Base-by-base conservation (phyloP, 225 moss, liverwort and hornwort species). In the Marchantia polymorpha region DNA sequence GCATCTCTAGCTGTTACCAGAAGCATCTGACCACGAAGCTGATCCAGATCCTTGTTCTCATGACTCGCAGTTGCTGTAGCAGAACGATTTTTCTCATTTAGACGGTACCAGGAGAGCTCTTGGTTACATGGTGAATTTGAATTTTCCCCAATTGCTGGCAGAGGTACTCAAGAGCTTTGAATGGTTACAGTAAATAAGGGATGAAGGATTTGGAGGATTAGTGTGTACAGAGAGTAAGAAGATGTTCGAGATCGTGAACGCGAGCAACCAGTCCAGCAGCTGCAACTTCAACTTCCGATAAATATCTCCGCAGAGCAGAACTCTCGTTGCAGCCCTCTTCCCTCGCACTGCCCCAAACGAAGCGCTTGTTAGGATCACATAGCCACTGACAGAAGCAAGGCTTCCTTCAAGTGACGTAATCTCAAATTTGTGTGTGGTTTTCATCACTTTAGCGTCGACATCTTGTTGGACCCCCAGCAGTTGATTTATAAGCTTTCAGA, bases 231-330 rank as follows among this genome's bases (percentile, higher is more conserved):
- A 94, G 82, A 49, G 92, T 87, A 56, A 94, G 88, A 72, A 92
- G 83, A 76, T 92, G 91, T 78, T 94, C 94, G 23, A 94, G 88
- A 63, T 94, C 94, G 77, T 92, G 92, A 63, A 92, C 89, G 60
- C 91, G 92, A 55, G 91, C 89, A 68, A 92, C 88, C 39, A 94
- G 86, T 14, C 92, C 86, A 65, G 89, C 92, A 72, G 94, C 94
- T 51, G 94, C 94, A 51, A 88, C 88, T 90, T 94, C 94, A 69
- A 94, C 92, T 54, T 88, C 91, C 75, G 89, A 89, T 47, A 94
- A 87, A 76, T 94, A 94, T 75, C 87, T 82, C 68, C 94, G 89
- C 83, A 94, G 87, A 7, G 91, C 91, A 61, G 90, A 88, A 25
- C 90, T 92, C 82, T 94, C 94, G 71, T 89, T 83, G 64, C 90